Evolutionary conservation across 495 filamentous ascomycete species (phyloP).

Genomic region (Daldinia vernicosa): DNA sequence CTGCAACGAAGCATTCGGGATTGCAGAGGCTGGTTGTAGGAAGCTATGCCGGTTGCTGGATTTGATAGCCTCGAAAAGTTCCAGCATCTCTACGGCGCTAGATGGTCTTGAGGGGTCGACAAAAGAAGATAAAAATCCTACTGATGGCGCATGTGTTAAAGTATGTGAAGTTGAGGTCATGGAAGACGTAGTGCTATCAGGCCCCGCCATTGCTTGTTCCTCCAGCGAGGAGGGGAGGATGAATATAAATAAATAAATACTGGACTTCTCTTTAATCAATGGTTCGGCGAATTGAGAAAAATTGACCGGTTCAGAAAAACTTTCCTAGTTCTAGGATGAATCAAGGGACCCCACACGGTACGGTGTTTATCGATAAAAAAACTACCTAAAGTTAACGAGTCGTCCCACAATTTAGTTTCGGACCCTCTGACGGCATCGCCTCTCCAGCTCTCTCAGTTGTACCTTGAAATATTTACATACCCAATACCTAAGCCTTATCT

Average conservation of each 20-base stretch:
- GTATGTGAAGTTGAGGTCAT: conserved; percentile 66
- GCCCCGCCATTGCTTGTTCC: conserved; percentile 53
- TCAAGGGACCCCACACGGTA: conserved; percentile 12
- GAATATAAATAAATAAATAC: not conserved
- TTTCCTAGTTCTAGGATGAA: conserved; percentile 40
- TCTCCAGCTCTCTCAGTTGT: conserved; percentile 2
- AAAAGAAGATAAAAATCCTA: conserved; percentile 45
- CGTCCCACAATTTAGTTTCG: conserved; percentile 7
- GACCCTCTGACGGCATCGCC: conserved; percentile 28
- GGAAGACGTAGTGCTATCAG: conserved; percentile 60
- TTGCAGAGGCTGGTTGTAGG: conserved; percentile 69
- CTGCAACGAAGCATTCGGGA: conserved; percentile 71
- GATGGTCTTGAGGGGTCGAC: conserved; percentile 44
- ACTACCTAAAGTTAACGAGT: not conserved
- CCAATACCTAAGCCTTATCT: too few species aligned
- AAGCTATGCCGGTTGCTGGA: conserved; percentile 67
- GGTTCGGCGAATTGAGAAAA: conserved; percentile 28
- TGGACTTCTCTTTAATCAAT: conserved; percentile 8
- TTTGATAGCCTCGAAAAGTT: conserved; percentile 59
- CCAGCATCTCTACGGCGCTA: conserved; percentile 50
- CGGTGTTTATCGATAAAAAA: conserved; percentile 35
- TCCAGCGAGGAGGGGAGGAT: conserved; percentile 1
- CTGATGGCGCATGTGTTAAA: conserved; percentile 54
- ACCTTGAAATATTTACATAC: conserved; percentile 6
- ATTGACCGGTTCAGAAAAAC: conserved; percentile 20